Evolutionary conservation across 805 yeast genomes (phyloP).

Genomic region (Saccharomycodes ludwigii): DNA sequence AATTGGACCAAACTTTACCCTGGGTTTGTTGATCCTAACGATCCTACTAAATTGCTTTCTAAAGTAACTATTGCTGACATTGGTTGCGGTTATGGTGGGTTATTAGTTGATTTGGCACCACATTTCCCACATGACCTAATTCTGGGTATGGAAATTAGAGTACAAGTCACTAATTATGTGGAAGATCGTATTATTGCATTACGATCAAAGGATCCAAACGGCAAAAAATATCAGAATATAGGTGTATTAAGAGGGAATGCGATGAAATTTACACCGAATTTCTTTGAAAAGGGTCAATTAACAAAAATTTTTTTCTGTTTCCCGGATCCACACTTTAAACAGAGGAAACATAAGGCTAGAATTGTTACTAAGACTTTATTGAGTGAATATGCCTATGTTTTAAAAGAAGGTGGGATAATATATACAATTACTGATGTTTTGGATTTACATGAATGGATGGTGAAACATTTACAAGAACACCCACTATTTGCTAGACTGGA

Average conservation of each 20-base stretch:
- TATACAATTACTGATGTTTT: conserved; percentile 94
- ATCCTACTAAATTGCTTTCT: conserved; percentile 25
- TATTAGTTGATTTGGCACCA: conserved; percentile 68
- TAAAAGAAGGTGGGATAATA: conserved; percentile 75
- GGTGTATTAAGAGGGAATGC: conserved; percentile 90
- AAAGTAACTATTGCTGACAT: conserved; percentile 84
- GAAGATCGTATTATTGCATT: conserved; percentile 90
- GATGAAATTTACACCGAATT: conserved; percentile 94
- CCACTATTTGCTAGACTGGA: conserved; percentile 78
- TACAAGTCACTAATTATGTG: conserved; percentile 93
- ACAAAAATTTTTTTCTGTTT: conserved; percentile 94
- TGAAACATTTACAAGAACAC: conserved; percentile 75
- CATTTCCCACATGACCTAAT: conserved; percentile 62
- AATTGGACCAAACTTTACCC: conserved; percentile 79
- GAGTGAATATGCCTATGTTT: conserved; percentile 84
- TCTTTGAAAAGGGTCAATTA: conserved; percentile 71
- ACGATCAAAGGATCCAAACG: conserved; percentile 32
- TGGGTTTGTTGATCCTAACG: conserved; percentile 31
- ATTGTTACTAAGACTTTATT: conserved; percentile 82
- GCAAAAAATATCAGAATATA: conserved; percentile 59
- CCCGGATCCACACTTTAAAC: conserved; percentile 99
- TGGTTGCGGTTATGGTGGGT: conserved; percentile 97
- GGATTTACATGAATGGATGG: conserved; percentile 96
- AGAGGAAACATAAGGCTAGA: conserved; percentile 93
- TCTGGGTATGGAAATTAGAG: conserved; percentile 95